Evolutionary conservation across 768 basidiomycete genomes (phyloP).

Genomic region (Termitomyces sp.): DNA sequence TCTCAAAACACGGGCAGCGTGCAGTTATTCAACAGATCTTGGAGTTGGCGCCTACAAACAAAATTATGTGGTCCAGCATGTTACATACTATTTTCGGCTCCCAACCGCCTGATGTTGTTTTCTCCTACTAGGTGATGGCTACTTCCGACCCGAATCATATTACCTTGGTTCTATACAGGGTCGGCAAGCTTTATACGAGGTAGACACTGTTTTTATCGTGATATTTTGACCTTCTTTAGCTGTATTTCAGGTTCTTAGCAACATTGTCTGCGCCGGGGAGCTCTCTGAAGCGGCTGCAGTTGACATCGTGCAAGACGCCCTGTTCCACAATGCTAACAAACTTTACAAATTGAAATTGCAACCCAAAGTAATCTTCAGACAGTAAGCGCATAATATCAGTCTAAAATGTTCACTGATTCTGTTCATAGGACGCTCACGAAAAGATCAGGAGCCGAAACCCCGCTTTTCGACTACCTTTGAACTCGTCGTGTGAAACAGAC

Average conservation of each 20-base stretch:
- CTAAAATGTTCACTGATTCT: neutral
- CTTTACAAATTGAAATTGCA: conserved; percentile 54
- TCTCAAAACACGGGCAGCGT: conserved; percentile 61
- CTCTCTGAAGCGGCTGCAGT: conserved; percentile 53
- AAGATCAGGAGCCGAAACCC: neutral
- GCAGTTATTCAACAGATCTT: conserved; percentile 55
- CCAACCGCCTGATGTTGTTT: neutral
- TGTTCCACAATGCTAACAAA: conserved; percentile 65
- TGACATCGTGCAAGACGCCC: conserved; percentile 43
- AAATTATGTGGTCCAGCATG: conserved; percentile 76
- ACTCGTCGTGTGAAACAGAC: no score
- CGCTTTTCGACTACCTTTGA: neutral
- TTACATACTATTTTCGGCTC: conserved; percentile 15
- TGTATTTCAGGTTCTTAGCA: conserved; percentile 47
- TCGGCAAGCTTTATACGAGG: conserved; percentile 55
- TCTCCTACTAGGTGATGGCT: conserved; percentile 45
- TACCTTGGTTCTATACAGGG: conserved; percentile 66
- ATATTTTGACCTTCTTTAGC: neutral
- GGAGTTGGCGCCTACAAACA: conserved; percentile 71
- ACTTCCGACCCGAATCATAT: conserved; percentile 76
- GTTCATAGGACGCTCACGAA: neutral
- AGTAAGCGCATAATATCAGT: neutral
- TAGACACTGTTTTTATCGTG: conserved; percentile 19
- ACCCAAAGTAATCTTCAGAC: conserved; percentile 4
- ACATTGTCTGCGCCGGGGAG: conserved; percentile 41